A percentile compares a stretch with the other conserved stretches of the same genome.
Evolutionary conservation across 2,329 filamentous ascomycete species (phyloP).

Genomic region (Dryadomyces quercivorus): DNA sequence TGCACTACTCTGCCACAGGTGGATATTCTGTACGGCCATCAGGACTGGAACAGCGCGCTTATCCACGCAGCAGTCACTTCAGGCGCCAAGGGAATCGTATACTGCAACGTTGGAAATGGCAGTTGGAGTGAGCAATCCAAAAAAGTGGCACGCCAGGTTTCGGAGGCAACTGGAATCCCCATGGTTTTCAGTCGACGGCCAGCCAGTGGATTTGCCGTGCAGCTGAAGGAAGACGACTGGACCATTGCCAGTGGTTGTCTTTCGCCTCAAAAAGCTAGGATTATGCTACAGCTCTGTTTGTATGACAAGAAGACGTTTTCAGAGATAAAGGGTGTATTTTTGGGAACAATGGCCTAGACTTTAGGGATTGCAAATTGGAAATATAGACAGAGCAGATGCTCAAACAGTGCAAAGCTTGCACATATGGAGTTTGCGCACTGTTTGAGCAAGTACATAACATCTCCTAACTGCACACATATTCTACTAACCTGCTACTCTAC

Average conservation of each 20-base stretch:
- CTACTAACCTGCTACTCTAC: too few relatives aligned
- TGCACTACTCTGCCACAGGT: constrained; percentile 34
- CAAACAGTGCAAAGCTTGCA: too few relatives aligned
- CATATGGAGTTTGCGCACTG: too few relatives aligned
- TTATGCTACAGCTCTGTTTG: constrained; percentile 30
- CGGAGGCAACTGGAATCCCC: constrained; percentile 31
- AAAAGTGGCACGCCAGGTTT: constrained; percentile 29
- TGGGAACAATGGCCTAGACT: neutral
- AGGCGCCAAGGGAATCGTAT: constrained; percentile 41
- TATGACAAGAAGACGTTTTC: neutral
- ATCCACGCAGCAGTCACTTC: constrained; percentile 33
- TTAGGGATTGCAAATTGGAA: too few relatives aligned
- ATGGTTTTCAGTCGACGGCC: constrained; percentile 35
- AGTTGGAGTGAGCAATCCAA: constrained; percentile 29
- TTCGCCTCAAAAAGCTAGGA: constrained; percentile 42
- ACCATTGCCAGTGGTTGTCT: constrained; percentile 16
- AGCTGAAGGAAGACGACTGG: constrained; percentile 28
- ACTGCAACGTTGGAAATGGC: constrained; percentile 42
- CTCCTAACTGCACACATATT: too few relatives aligned
- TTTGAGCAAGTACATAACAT: too few relatives aligned
- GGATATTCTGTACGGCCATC: constrained; percentile 42
- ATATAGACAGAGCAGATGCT: too few relatives aligned
- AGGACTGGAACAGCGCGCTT: constrained; percentile 35
- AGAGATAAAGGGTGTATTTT: neutral
- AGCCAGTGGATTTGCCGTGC: constrained; percentile 20